Evolutionary conservation across 2,329 filamentous ascomycete genomes (phyloP).

Genomic region (Penicillium polonicum): DNA sequence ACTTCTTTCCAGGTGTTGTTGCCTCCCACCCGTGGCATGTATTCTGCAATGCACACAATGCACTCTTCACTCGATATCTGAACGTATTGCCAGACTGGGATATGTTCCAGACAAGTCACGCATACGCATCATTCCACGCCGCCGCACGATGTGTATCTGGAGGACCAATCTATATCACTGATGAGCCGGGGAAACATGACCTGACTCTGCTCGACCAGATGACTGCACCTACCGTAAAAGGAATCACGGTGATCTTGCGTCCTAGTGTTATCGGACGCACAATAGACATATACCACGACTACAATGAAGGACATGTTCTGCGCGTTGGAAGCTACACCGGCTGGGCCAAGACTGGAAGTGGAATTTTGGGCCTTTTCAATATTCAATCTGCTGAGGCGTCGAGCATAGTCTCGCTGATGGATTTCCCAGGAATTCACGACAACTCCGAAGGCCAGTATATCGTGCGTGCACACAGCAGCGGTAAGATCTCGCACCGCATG

Average conservation of each 20-base stretch:
- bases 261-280: conserved; percentile 72
- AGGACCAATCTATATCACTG: conserved; percentile 92
- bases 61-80: conserved; percentile 75
- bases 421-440: conserved; percentile 68
- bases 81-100: conserved; percentile 85
- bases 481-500: conserved; percentile 53
- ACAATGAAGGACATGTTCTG: conserved; percentile 69
- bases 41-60: conserved; percentile 90
- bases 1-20: conserved; percentile 84
- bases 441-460: conserved; percentile 60
- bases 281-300: conserved; percentile 71
- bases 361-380: conserved; percentile 84
- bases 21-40: conserved; percentile 91
- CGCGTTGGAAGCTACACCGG: conserved; percentile 79
- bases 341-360: conserved; percentile 64
- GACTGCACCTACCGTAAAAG: conserved; percentile 69
- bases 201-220: conserved; percentile 74
- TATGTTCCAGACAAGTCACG: conserved; percentile 68
- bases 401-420: conserved; percentile 67
- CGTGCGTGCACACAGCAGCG: conserved; percentile 68
- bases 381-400: conserved; percentile 61
- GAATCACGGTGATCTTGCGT: conserved; percentile 75
- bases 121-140: conserved; percentile 80
- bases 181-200: conserved; percentile 80
- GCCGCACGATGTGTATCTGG: conserved; percentile 87